Percentiles rank a stretch among this genome's conserved stretches.
Evolutionary conservation across 140 eudicot species (phyloP).

Genomic region (Erigeron philadelphicus): DNA sequence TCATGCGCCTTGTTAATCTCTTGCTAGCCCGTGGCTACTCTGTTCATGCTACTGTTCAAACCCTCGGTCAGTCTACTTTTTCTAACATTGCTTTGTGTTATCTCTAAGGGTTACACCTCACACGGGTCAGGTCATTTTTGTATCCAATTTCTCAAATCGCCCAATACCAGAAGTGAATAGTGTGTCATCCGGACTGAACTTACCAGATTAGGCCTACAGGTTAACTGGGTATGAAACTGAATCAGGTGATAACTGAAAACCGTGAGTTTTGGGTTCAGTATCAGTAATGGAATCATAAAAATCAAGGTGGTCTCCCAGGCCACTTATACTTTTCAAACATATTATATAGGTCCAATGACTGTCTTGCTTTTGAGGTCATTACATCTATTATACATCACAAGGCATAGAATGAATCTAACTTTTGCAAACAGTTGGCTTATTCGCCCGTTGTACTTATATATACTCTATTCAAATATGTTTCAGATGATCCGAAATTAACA

Average conservation of each 20-base stretch:
- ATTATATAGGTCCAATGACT: not conserved
- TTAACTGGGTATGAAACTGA: too few species aligned
- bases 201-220: too few species aligned
- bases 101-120: too few species aligned
- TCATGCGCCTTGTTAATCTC: slow-evolving; percentile 45
- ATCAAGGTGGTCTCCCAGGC: not conserved
- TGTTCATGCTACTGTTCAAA: slow-evolving; percentile 46
- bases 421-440: not conserved
- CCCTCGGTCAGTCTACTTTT: slow-evolving; percentile 28
- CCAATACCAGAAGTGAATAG: too few species aligned
- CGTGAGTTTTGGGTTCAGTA: too few species aligned
- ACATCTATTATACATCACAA: not conserved
- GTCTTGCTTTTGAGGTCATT: not conserved
- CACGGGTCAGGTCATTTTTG: not conserved
- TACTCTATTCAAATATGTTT: not conserved
- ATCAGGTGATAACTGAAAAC: too few species aligned
- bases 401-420: not conserved
- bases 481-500: slow-evolving; percentile 5
- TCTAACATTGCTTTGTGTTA: not conserved
- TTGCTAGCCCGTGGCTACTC: slow-evolving; percentile 43
- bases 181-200: too few species aligned
- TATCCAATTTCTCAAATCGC: not conserved
- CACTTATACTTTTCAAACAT: not conserved
- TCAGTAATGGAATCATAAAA: too few species aligned
- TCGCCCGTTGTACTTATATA: not conserved